Evolutionary conservation across 2,329 filamentous ascomycete genomes (phyloP), one percentile per base, ranked within the genome.

Genomic region (Colletotrichum lupini): DNA sequence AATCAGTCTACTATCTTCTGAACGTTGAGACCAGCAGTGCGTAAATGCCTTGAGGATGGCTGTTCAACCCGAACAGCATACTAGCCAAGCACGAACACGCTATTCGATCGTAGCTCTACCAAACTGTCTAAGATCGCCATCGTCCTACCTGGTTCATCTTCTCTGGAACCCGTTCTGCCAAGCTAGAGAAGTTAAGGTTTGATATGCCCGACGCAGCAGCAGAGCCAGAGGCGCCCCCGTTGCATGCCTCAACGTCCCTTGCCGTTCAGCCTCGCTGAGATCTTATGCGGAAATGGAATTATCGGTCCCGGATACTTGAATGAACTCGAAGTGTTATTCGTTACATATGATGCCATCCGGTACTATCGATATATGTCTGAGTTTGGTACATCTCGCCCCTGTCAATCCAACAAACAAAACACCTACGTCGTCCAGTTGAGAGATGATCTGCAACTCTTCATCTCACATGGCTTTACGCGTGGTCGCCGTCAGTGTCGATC

Each of bases 1-100:
- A 19, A 11, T 8, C 8, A 49, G 42, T 22, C 19, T 22, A 49
- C 19, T 9, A 9, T 22, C 19, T 49, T 22, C 19, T 19, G 19
- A 19, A 49, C 8, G 16, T 49, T 22, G 19, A 49, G 42, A 2
- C 32, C 35, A 7, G 58, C 8, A 22, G 22, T 12, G 22, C 12
- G n/a, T 22, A 19, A 42, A 19, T 26, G 11, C 32, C 11, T 12
- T 35, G 49, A 62, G 59, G 11, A 28, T 19, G 26, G 19, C 2
- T 11, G 28, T 19, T 46, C 32, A n/a, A 42, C 14, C 7, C 35
- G 26, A 26, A 8, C 24, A 26, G 22, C 35, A 37, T 46, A 16
- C 35, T 61, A 28, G 58, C n/a, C 58, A n/a, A 61, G 35, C 58
- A 46, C 58, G 24, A 61, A 42, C 28, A 61, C 57, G 19, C 58